A percentile compares a stretch with the other conserved stretches of the same genome.
Evolutionary conservation across 176 grass and related monocot species (phyloP).

Genomic region (Musa acuminata): DNA sequence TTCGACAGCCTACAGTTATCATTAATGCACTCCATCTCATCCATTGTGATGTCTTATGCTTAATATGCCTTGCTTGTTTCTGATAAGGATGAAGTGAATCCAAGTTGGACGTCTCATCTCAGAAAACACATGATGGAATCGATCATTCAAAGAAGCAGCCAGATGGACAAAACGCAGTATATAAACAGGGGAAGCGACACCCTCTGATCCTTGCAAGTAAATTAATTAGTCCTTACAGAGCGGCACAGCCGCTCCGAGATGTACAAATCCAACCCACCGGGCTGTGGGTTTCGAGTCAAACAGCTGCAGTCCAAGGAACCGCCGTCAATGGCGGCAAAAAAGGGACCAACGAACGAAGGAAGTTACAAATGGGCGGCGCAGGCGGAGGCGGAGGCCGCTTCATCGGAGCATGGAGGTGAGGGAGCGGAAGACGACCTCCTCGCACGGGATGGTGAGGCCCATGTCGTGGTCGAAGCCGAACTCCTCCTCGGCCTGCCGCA

Average conservation of each 20-base stretch:
- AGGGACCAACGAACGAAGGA: not conserved
- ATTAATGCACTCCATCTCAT: too few relatives aligned
- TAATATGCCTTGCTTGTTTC: too few relatives aligned
- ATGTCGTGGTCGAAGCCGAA: constrained; percentile 44
- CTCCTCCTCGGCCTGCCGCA: constrained; percentile 48
- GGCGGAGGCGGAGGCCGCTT: too few relatives aligned
- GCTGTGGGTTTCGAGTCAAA: not conserved
- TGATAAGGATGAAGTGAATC: too few relatives aligned
- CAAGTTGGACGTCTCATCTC: too few relatives aligned
- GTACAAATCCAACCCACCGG: constrained; percentile 3
- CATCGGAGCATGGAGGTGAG: constrained; percentile 21
- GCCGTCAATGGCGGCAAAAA: not conserved
- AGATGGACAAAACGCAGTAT: too few relatives aligned
- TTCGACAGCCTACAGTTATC: too few relatives aligned
- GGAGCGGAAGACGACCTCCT: constrained; percentile 43
- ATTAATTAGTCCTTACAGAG: not conserved
- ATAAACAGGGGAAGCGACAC: not conserved
- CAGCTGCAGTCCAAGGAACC: too few relatives aligned
- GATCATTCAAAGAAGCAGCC: too few relatives aligned
- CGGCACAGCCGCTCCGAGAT: constrained; percentile 7
- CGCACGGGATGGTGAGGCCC: constrained; percentile 53
- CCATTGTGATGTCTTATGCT: too few relatives aligned
- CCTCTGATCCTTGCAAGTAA: not conserved
- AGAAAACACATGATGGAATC: too few relatives aligned
- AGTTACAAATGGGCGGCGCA: not conserved